Evolutionary conservation across 2,329 filamentous ascomycete species (phyloP).

Genomic region (Aspergillus sp.): DNA sequence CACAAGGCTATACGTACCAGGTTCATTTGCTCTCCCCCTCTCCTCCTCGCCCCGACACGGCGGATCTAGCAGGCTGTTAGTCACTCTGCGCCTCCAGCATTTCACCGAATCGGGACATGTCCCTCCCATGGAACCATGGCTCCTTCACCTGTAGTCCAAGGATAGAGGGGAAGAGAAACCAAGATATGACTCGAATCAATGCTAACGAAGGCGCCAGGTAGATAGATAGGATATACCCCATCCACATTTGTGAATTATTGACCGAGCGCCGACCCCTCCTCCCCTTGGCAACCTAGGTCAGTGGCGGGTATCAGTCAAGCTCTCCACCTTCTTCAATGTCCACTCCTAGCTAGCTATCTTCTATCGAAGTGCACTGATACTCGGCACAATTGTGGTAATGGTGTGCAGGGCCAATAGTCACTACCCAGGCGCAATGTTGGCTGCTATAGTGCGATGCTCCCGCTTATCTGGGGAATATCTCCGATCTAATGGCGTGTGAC

Average conservation of each 20-base stretch:
- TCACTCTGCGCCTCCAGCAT: background rate
- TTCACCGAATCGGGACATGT: background rate
- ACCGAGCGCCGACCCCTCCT: too few species aligned
- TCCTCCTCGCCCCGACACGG: conserved; percentile 12
- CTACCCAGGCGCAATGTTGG: background rate
- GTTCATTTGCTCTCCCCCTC: conserved; percentile 5
- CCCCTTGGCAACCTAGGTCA: background rate
- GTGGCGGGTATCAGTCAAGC: conserved; percentile 2
- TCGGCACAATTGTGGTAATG: background rate
- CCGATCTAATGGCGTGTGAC: background rate
- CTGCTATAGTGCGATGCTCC: background rate
- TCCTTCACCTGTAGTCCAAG: background rate
- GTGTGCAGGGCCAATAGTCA: background rate
- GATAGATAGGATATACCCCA: too few species aligned
- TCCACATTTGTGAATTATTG: too few species aligned
- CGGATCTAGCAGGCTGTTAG: conserved; percentile 17
- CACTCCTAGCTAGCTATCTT: background rate
- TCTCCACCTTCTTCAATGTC: background rate
- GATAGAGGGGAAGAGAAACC: background rate
- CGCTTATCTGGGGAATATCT: background rate
- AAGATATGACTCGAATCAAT: background rate
- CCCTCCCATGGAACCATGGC: background rate
- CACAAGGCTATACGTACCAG: conserved; percentile 17
- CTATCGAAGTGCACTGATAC: background rate
- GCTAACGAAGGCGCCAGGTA: background rate